Evolutionary conservation across 768 basidiomycete species (phyloP).

Genomic region (Leucocoprinus leucothites): DNA sequence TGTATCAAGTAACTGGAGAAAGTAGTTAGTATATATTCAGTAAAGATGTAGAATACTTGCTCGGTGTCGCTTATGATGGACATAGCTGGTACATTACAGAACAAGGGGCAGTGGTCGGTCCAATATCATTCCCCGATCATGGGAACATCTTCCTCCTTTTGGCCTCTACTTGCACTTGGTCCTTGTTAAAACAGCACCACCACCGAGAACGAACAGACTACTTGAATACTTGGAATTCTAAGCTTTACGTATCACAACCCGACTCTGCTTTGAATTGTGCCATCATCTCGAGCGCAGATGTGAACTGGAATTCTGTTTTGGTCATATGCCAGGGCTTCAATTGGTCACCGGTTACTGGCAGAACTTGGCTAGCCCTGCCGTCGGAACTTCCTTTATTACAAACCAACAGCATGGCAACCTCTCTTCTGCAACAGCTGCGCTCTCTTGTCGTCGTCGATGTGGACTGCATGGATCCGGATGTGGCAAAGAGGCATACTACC

Average conservation of each 20-base stretch:
- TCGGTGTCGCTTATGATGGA: conserved; percentile 65
- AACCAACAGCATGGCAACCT: conserved; percentile 4
- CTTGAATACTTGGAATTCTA: too few species aligned
- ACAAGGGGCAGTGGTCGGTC: too few species aligned
- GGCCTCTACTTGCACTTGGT: background rate
- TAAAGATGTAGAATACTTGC: conserved; percentile 28
- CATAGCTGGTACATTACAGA: conserved; percentile 29
- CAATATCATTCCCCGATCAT: background rate
- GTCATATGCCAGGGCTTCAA: background rate
- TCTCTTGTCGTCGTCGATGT: conserved; percentile 36
- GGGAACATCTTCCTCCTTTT: background rate
- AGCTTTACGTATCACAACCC: too few species aligned
- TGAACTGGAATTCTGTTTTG: background rate
- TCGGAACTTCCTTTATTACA: background rate
- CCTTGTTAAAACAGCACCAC: too few species aligned
- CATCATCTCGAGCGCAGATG: background rate
- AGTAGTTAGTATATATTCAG: background rate
- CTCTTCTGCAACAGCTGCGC: conserved; percentile 32
- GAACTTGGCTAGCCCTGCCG: too few species aligned
- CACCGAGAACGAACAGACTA: too few species aligned
- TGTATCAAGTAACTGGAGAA: conserved; percentile 68
- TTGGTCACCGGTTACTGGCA: background rate
- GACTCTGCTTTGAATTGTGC: too few species aligned
- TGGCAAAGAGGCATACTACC: conserved; percentile 30
- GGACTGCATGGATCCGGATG: conserved; percentile 46